Evolutionary conservation across 768 basidiomycete genomes (phyloP).

Genomic region (Boletus edulis): DNA sequence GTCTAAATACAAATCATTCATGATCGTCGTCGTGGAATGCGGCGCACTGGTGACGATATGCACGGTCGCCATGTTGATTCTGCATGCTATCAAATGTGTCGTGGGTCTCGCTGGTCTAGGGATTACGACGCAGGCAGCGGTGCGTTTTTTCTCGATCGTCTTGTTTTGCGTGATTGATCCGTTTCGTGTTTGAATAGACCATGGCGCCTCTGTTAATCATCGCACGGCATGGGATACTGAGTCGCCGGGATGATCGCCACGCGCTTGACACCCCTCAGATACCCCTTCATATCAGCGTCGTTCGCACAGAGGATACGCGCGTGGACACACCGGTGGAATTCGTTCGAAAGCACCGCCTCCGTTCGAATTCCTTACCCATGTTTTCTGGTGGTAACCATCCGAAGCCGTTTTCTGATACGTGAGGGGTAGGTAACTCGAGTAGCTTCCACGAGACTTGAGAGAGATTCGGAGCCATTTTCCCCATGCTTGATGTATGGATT

Average conservation of each 20-base stretch:
- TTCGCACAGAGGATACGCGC: constrained; percentile 7
- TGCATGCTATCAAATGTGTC: constrained; percentile 1
- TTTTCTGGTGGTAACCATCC: not conserved
- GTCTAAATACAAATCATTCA: constrained; percentile 17
- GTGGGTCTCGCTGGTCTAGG: constrained; percentile 16
- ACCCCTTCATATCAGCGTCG: constrained; percentile 14
- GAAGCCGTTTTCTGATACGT: constrained; percentile 7
- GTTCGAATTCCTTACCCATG: not conserved
- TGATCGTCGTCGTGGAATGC: constrained; percentile 20
- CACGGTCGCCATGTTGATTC: constrained; percentile 12
- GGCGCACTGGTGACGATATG: constrained; percentile 18
- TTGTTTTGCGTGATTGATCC: not conserved
- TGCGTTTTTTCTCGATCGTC: constrained; percentile 3
- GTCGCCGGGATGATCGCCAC: not conserved
- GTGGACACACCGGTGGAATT: not conserved
- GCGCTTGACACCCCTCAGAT: not conserved
- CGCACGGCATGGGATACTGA: constrained; percentile 13
- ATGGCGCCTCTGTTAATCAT: constrained; percentile 16
- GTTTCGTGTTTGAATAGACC: constrained; percentile 1
- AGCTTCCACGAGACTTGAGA: not conserved
- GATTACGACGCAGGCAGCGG: constrained; percentile 19
- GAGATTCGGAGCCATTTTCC: no score
- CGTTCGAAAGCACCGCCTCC: not conserved
- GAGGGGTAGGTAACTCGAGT: not conserved
- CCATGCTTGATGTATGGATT: no score